Base-by-base conservation (phyloP, 2,329 filamentous ascomycete species). In the Harringtonia aguacate region DNA sequence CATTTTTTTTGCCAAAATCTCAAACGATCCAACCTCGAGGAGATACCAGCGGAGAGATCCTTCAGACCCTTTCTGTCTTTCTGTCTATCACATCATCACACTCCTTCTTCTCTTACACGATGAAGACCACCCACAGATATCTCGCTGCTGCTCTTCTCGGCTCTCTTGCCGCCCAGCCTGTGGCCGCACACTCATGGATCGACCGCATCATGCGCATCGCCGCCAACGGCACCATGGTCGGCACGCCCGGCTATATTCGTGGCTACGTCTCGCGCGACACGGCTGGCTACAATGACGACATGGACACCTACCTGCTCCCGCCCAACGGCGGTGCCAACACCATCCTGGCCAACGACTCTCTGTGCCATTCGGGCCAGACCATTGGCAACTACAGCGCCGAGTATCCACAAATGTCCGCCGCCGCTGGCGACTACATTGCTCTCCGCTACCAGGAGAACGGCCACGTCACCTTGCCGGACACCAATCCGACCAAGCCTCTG, bases 151-250 rank as follows among this genome's bases (percentile, higher is more conserved):
- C 41, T 22, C 3, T 34, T 18, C 30, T 46, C 24, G 17, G 39
- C 30, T 9, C 35, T 6, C 18, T 47, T n/a, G 30, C 28, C 20
- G 24, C 44, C 5, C 50, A 55, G 39, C 51, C 56, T 7, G 60
- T 56, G 29, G 52, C 52, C 22, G 81, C 77, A 30, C 90, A 95
- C 63, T 83, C 79, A 17, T 95, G 89, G 89, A 73, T 90, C 39
- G 88, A 95, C 63, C 70, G 81, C 55, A 69, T 90, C 40, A 75
- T 70, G 49, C 77, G 79, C 46, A 79, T 95, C 58, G 76, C 79
- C 43, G 60, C 75, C 24, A 84, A 87, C 54, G 89, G 88, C 44
- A 77, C 77, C 29, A 86, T 88, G 58, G 67, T 80, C 18, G 84
- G 84, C 24, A 60, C 72, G 8, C 67, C 75, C 21, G 90, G 90